phyloP scores from a whole-genome alignment of 1,284 basidiomycete species.

The Phellinidium pouzarii region DNA sequence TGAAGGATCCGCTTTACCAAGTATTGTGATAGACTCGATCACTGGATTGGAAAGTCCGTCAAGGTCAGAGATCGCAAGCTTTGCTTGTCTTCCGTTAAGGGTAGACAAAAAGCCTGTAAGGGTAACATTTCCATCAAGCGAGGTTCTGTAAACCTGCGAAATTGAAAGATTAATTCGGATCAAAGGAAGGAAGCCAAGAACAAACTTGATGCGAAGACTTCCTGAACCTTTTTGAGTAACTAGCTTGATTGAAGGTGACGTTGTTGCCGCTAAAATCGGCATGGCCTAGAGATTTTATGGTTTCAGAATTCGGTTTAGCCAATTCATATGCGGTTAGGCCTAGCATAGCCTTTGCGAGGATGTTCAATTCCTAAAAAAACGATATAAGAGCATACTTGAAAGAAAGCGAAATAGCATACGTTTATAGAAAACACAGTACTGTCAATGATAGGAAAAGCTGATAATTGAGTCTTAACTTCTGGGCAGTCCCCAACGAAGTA shows the following conservation, averaged over 20 bases:
- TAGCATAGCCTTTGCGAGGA: background rate
- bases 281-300: background rate
- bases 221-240: background rate
- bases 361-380: constrained; percentile 4
- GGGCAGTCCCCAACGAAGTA: background rate
- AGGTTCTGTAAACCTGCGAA: background rate
- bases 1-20: constrained; percentile 2
- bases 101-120: background rate
- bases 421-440: background rate
- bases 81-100: constrained; percentile 1
- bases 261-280: constrained; percentile 1
- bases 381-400: background rate
- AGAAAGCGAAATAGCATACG: background rate
- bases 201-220: background rate
- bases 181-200: background rate
- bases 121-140: background rate
- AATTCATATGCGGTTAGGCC: background rate
- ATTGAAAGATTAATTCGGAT: background rate
- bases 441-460: constrained; percentile 1
- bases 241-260: background rate
- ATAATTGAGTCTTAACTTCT: background rate
- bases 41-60: background rate
- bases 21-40: constrained; percentile 4
- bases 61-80: background rate
- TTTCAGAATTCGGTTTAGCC: constrained; percentile 1